These are phyloP conservation scores for Boeremia lycopersici DNA, from an alignment of 2,329 filamentous ascomycete species.

Conservation along the genomic window DNA sequence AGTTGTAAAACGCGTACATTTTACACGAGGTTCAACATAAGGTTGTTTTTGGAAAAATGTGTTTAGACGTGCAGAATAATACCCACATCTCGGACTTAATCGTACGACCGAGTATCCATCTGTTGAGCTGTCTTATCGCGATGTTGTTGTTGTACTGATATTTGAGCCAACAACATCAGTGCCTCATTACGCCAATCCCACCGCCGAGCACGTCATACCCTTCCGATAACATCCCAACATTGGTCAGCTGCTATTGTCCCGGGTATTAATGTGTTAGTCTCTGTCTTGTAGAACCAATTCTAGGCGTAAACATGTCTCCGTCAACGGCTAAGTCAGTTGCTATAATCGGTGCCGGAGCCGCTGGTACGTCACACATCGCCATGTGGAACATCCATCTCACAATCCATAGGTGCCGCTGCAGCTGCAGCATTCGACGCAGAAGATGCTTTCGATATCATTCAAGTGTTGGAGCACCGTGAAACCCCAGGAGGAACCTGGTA, in stretches of 20 bases:
- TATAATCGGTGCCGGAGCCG: slow-evolving; percentile 29
- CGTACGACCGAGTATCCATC: background rate
- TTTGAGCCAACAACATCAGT: slow-evolving; percentile 8
- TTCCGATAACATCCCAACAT: slow-evolving; percentile 5
- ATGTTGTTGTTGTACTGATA: background rate
- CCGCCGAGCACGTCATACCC: slow-evolving; percentile 18
- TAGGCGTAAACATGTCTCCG: slow-evolving; percentile 28
- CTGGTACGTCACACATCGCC: slow-evolving; percentile 24
- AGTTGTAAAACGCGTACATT: slow-evolving; percentile 39
- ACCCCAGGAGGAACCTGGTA: slow-evolving; percentile 47
- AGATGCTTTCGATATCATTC: slow-evolving; percentile 40
- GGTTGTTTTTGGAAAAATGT: background rate
- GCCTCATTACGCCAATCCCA: slow-evolving; percentile 9
- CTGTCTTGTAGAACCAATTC: slow-evolving; percentile 20
- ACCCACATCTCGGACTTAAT: background rate
- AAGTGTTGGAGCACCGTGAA: slow-evolving; percentile 45
- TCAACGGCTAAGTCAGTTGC: slow-evolving; percentile 16
- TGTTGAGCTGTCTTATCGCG: background rate
- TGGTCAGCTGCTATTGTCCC: background rate
- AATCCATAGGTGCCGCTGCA: slow-evolving; percentile 36
- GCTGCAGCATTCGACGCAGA: slow-evolving; percentile 46
- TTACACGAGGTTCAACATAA: background rate
- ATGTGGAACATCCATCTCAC: slow-evolving; percentile 7
- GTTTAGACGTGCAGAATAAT: background rate
- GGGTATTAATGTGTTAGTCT: slow-evolving; percentile 5